A percentile compares a stretch with the other conserved stretches of the same genome.
Conservation (phyloP, 2,329 filamentous ascomycete genomes). For the Diplodia intermedia region DNA sequence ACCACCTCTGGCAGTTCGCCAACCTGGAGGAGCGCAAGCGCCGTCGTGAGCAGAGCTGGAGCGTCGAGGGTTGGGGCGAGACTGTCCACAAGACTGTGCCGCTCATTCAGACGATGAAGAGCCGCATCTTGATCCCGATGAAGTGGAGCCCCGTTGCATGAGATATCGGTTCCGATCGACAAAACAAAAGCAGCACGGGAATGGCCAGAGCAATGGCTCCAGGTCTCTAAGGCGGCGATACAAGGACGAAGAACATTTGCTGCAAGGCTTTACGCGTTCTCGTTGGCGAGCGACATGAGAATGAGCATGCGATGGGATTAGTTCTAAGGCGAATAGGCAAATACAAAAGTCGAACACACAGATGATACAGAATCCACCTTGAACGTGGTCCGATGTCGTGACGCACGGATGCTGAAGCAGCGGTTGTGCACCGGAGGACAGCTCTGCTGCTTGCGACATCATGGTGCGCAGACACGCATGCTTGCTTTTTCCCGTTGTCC, state of each 20-base stretch:
- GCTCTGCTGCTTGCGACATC: slow-evolving; percentile 1
- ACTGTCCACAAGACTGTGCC: slow-evolving; percentile 99
- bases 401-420: slow-evolving; percentile 16
- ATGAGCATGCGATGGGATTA: slow-evolving; percentile 13
- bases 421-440: background rate
- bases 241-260: slow-evolving; percentile 1
- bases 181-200: background rate
- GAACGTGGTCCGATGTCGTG: slow-evolving; percentile 6
- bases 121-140: slow-evolving; percentile 89
- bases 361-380: background rate
- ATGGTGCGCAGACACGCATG: background rate
- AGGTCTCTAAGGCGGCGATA: slow-evolving; percentile 6
- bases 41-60: slow-evolving; percentile 93
- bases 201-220: background rate
- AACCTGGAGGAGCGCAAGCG: slow-evolving; percentile 92
- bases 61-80: slow-evolving; percentile 92
- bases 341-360: slow-evolving; percentile 12
- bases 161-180: background rate
- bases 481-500: slow-evolving; percentile 3
- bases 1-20: slow-evolving; percentile 98
- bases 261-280: slow-evolving; percentile 5
- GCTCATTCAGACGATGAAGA: slow-evolving; percentile 96
- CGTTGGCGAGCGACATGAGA: slow-evolving; percentile 2
- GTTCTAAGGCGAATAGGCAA: slow-evolving; percentile 14
- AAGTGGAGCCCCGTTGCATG: slow-evolving; percentile 80